phyloP scores from a whole-genome alignment of 306 rosid species.

The Corylus heterophylla region DNA sequence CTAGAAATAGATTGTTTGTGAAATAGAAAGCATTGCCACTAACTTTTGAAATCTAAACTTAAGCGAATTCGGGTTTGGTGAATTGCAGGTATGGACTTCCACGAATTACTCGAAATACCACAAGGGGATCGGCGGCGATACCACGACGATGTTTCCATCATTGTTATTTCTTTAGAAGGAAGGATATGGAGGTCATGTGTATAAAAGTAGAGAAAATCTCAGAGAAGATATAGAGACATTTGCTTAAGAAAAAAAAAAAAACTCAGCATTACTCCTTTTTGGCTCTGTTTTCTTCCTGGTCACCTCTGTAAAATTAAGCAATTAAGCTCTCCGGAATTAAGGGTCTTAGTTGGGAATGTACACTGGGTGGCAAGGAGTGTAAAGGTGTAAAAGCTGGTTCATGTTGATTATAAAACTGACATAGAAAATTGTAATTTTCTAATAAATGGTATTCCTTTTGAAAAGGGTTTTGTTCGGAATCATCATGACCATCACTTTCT shows the following conservation, averaged over 20 bases:
- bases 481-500: conserved; percentile 35
- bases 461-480: conserved; percentile 37
- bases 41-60: conserved; percentile 6
- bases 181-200: conserved; percentile 99
- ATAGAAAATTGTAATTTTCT: conserved; percentile 54
- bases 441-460: conserved; percentile 51
- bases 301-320: conserved; percentile 50
- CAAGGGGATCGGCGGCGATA: conserved; percentile 95
- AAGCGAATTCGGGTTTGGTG: conserved; percentile 15
- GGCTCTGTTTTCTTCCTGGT: conserved; percentile 34
- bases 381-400: conserved; percentile 77
- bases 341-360: conserved; percentile 48
- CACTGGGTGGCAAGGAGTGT: conserved; percentile 63
- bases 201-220: conserved; percentile 54
- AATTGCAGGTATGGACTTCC: conserved; percentile 85
- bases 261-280: conserved; percentile 46
- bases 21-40: conserved; percentile 1
- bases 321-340: conserved; percentile 35
- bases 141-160: conserved; percentile 95
- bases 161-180: conserved; percentile 97
- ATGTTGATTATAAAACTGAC: conserved; percentile 52
- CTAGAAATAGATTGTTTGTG: not conserved
- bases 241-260: conserved; percentile 16
- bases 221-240: conserved; percentile 37
- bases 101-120: conserved; percentile 89